Conservation (phyloP, 1,284 basidiomycete species). For the Tilletia horrida region DNA sequence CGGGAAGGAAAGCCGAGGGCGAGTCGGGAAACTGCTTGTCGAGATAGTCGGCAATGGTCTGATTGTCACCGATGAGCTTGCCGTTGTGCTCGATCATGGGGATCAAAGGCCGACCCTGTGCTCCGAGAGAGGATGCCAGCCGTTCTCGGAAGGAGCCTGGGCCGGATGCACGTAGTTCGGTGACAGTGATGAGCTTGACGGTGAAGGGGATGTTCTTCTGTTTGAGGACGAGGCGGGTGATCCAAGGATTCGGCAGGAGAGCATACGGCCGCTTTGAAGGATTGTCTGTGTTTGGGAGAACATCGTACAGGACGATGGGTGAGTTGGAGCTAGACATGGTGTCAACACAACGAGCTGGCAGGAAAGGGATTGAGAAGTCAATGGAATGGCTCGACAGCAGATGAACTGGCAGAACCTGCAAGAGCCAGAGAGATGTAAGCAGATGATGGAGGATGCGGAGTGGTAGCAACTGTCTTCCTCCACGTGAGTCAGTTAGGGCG, state of each 20-base stretch:
- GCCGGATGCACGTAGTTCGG: background rate
- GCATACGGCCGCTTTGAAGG: background rate
- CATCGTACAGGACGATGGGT: background rate
- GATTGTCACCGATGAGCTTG: slow-evolving; percentile 7
- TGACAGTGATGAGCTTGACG: slow-evolving; percentile 13
- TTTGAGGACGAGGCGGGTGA: slow-evolving; percentile 16
- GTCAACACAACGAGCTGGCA: no score
- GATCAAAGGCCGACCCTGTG: background rate
- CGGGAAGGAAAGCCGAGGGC: slow-evolving; percentile 7
- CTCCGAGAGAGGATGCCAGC: background rate
- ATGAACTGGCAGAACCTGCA: no score
- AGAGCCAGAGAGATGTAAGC: no score
- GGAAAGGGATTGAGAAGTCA: no score
- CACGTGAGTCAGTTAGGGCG: no score
- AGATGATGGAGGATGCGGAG: no score
- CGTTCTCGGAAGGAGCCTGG: slow-evolving; percentile 8
- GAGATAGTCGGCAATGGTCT: slow-evolving; percentile 12
- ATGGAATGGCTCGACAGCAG: no score
- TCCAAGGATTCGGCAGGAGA: slow-evolving; percentile 13
- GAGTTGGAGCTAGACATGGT: background rate
- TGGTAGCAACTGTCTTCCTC: no score
- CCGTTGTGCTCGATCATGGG: slow-evolving; percentile 16
- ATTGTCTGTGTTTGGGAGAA: background rate
- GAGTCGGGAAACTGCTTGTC: background rate
- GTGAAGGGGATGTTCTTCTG: slow-evolving; percentile 8